Evolutionary conservation across 352 stramenopile genomes (phyloP), one percentile per base, ranked within the genome.

Genomic region (Globisporangium abappressorium): DNA sequence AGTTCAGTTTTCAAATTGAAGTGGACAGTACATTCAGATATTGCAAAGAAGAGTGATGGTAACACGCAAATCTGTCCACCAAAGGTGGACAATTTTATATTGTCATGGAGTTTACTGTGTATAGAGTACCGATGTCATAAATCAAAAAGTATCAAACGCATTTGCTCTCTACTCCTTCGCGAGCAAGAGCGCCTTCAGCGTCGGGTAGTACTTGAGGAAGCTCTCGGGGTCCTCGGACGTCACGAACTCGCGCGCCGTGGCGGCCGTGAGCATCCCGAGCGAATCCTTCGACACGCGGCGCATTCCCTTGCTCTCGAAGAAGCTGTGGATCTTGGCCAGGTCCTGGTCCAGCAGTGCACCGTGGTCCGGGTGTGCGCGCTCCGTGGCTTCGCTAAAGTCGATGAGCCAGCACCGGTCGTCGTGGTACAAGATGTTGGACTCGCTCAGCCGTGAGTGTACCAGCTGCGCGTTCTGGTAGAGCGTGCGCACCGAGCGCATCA

Each of bases 381-480:
- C 84, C 15, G 95, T 83, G 12, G 90, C 82, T 53, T 93, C 82
- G 0, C 82, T 84, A 65, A 98, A 93, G 70, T 96, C 91, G 66
- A 95, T 95, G 47, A 98, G 84, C 85, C 68, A 97, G 66, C 71
- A 81, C 59, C 65, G 82, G 30, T 70, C 77, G 53, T 78, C 81
- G 70, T 74, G 75, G 28, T 90, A 84, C 24, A 97, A 73, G 43
- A 97, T 85, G 64, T 87, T 97, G 64, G 82, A 87, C 61, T 84
- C 73, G 33, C 57, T 80, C 38, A 91, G 62, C 0, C 58, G 66
- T 30, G 78, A 75, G 64, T 90, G 81, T 24, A 91, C 80, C 51
- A 91, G 70, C n/a, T 85, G 76, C 54, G 78, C 81, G 22, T 69
- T 64, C 55, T 88, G 83, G 63, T 83, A 91, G 59, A 91, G 64